Conservation (phyloP, 1,284 basidiomycete species). For the Sanghuangporus weigelae region DNA sequence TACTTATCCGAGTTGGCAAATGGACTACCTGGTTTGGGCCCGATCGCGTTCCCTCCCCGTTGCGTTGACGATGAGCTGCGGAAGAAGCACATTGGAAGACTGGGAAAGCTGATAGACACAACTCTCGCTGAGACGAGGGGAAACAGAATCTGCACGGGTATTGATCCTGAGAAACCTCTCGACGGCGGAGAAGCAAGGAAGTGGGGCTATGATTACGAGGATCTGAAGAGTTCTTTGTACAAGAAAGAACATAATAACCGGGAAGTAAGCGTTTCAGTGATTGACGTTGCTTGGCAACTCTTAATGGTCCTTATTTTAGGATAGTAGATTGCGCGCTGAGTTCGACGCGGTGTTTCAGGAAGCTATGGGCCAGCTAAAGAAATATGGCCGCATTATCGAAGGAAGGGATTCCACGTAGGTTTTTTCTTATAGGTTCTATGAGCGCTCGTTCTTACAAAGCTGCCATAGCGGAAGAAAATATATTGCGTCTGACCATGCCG, state of each 20-base stretch:
- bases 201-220: slow-evolving; percentile 65
- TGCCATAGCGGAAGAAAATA: slow-evolving; percentile 63
- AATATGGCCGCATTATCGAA: slow-evolving; percentile 77
- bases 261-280: slow-evolving; percentile 2
- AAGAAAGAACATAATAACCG: slow-evolving; percentile 32
- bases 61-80: slow-evolving; percentile 83
- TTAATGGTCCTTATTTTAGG: slow-evolving; percentile 15
- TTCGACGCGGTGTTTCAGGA: slow-evolving; percentile 74
- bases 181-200: slow-evolving; percentile 66
- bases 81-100: slow-evolving; percentile 69
- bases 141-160: slow-evolving; percentile 60
- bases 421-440: neutral
- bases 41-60: slow-evolving; percentile 72
- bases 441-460: neutral
- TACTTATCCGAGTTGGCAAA: slow-evolving; percentile 40
- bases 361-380: slow-evolving; percentile 76
- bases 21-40: slow-evolving; percentile 75
- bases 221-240: slow-evolving; percentile 50
- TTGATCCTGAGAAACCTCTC: slow-evolving; percentile 27
- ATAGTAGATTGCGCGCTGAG: slow-evolving; percentile 38
- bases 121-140: slow-evolving; percentile 69
- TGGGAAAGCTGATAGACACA: slow-evolving; percentile 72
- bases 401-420: slow-evolving; percentile 69
- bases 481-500: slow-evolving; percentile 70
- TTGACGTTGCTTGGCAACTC: neutral